Evolutionary conservation across 2,329 filamentous ascomycete species (phyloP), one percentile per base, ranked within the genome.

Genomic region (Clarireedia hainanense): DNA sequence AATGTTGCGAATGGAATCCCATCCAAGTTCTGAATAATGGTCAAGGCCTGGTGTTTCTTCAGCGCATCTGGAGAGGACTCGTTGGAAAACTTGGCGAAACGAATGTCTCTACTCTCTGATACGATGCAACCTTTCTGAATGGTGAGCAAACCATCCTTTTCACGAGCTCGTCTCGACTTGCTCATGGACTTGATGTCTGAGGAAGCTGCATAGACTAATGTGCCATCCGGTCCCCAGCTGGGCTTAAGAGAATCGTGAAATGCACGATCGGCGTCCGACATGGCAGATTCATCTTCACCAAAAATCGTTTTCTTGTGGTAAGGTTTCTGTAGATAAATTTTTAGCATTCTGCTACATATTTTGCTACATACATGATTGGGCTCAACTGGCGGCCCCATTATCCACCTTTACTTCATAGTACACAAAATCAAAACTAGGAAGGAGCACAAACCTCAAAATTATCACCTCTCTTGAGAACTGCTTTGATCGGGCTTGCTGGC

Each of bases 391-490:
- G 60, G 62, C 62, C 63, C 67, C 62, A 60, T 64, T 67, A 39
- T 55, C 15, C 36, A 59, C 50, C 17, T 43, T 34, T 15, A 48
- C 24, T 20, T 48, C 27, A 17, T 42, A 6, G 20, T 42, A 56
- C 47, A 49, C 14, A 47, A 57, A 57, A 20, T 55, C 40, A 30
- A 60, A 52, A 61, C 64, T 65, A 65, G 65, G 63, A 72, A 68
- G 67, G 70, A 67, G 72, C 73, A 92, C 92, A 87, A 84, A 97
- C 94, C 91, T 97, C 86, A 72, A 92, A 88, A 69, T 88, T 87
- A 73, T 84, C 83, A 64, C 76, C 73, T 73, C 83, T 83, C 64
- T 76, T 74, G 58, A 77, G 71, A 62, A 75, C 69, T 64, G 77
- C 80, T 65, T 80, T 76, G 52, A 74, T 72, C 61, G 78, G 78